phyloP scores from a whole-genome alignment of 176 grass and related monocot genomes.

The Lolium rigidum region DNA sequence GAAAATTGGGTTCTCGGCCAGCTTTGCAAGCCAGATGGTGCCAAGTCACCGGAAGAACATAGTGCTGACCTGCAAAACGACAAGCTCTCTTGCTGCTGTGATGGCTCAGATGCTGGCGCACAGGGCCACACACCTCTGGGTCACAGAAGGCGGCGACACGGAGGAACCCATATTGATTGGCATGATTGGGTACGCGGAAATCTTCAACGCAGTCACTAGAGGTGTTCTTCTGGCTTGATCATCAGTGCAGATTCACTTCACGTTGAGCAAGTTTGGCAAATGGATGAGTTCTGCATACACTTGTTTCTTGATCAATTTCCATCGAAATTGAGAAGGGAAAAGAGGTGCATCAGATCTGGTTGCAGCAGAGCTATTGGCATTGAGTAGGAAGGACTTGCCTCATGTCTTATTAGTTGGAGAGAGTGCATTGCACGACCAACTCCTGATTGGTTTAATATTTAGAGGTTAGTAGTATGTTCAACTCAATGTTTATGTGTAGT shows the following conservation, averaged over 20 bases:
- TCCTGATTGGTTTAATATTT: neutral
- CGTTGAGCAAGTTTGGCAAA: neutral
- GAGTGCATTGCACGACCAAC: conserved; percentile 5
- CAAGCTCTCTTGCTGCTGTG: conserved; percentile 66
- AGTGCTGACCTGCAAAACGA: conserved; percentile 58
- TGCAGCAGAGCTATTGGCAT: neutral
- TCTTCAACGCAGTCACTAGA: conserved; percentile 59
- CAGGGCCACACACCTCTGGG: conserved; percentile 64
- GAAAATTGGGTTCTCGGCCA: conserved; percentile 35
- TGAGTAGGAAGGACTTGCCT: neutral
- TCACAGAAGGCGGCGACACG: conserved; percentile 32
- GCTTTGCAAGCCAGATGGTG: conserved; percentile 34
- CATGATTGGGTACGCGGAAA: conserved; percentile 58
- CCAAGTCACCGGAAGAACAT: conserved; percentile 50
- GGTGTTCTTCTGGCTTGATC: conserved; percentile 38
- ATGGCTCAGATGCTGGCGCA: conserved; percentile 76
- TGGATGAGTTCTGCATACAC: neutral
- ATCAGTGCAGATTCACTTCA: neutral
- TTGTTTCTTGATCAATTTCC: neutral
- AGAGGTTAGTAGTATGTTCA: neutral
- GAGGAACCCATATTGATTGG: conserved; percentile 54
- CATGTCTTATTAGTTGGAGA: neutral
- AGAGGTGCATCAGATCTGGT: neutral
- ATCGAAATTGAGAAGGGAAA: neutral
- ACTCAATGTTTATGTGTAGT: neutral